Evolutionary conservation across 1,139 yeast genomes (phyloP), one percentile per base, ranked within the genome.

Genomic region (Blastobotrys proliferans): DNA sequence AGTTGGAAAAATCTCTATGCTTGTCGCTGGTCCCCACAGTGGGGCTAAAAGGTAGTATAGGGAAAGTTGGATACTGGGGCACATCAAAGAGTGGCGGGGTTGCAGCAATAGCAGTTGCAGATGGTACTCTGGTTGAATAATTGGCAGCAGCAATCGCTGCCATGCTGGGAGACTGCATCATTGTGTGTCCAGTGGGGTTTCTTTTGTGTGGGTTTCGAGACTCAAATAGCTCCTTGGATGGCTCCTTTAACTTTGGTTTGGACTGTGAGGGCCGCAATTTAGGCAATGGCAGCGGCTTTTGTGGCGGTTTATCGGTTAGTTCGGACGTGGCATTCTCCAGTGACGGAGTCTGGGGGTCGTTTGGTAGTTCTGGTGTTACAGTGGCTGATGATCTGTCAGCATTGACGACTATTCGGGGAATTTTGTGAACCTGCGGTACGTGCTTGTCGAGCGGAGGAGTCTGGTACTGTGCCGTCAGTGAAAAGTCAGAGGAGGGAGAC

Each of bases 211-310:
- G n/a, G 28, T n/a, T 35, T 6, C 44, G 31, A 5, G 40, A 18
- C 16, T 31, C 25, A 11, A 35, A 41, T 10, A 41, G 26, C 13
- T 36, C 30, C 34, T n/a, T 18, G 24, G 19, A 19, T 14, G 10
- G 26, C 18, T 26, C 16, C 29, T 33, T 18, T 30, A 6, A 6
- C n/a, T n/a, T n/a, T n/a, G n/a, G n/a, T n/a, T n/a, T n/a, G n/a
- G n/a, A n/a, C n/a, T 6, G 25, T 5, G 22, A 9, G n/a, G 27
- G 3, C 6, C 44, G 26, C 37, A 30, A 35, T 22, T 41, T 41
- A 13, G 44, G 44, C 25, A 41, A 30, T 19, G 44, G 44, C 3
- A 41, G 36, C 16, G 44, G 40, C 19, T 35, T 35, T 13, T 41
- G 44, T 21, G 44, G 40, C 24, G 44, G 44, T n/a, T 18, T 18